Evolutionary conservation across 805 yeast genomes (phyloP).

Genomic region (Pichia sporocuriosa): DNA sequence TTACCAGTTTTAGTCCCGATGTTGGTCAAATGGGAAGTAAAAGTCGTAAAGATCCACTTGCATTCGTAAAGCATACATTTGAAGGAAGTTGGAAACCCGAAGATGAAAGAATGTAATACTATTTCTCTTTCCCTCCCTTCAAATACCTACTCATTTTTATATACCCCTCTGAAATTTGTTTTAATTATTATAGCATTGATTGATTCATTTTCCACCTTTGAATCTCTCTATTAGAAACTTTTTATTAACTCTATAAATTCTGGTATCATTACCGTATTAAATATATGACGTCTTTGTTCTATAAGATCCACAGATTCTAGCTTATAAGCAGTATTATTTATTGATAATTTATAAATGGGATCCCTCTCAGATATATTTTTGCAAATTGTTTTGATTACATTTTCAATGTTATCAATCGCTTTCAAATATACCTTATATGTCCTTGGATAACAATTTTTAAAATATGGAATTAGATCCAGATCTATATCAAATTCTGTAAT

Average conservation of each 20-base stretch:
- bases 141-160: too few species aligned
- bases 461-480: slow-evolving; percentile 11
- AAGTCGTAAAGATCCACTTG: slow-evolving; percentile 36
- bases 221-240: not conserved
- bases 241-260: slow-evolving; percentile 1
- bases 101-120: slow-evolving; percentile 15
- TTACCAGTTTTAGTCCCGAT: slow-evolving; percentile 61
- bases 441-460: not conserved
- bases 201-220: not conserved
- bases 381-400: not conserved
- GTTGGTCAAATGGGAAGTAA: slow-evolving; percentile 65
- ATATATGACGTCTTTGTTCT: not conserved
- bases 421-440: not conserved
- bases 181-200: not conserved
- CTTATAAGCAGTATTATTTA: too few species aligned
- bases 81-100: slow-evolving; percentile 57
- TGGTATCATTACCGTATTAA: not conserved
- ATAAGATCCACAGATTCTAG: not conserved
- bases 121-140: too few species aligned
- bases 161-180: too few species aligned
- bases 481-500: slow-evolving; percentile 7
- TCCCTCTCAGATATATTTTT: not conserved
- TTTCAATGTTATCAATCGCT: not conserved
- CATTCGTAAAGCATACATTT: slow-evolving; percentile 57
- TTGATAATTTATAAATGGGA: not conserved